Evolutionary conservation across 148 eudicot genomes (phyloP).

Genomic region (Rhododendron ferrugineum): DNA sequence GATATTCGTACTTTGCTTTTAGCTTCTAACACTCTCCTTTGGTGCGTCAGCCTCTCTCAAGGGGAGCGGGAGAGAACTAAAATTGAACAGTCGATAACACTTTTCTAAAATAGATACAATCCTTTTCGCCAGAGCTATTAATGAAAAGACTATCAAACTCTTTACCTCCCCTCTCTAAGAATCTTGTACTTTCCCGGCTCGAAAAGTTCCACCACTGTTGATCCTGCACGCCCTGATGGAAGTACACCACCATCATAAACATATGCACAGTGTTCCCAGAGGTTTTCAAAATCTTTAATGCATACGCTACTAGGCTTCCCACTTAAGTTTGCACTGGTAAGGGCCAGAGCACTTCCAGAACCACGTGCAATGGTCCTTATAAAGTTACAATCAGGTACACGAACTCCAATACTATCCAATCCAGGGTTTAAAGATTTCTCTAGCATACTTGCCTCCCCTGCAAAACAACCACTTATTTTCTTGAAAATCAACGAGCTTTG

Average conservation of each 20-base stretch:
- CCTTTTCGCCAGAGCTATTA: background rate
- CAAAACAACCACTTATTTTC: constrained; percentile 8
- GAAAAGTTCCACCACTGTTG: constrained; percentile 77
- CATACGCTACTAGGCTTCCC: constrained; percentile 83
- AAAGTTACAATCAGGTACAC: constrained; percentile 77
- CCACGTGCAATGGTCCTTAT: constrained; percentile 67
- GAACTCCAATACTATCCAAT: constrained; percentile 67
- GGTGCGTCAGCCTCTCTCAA: background rate
- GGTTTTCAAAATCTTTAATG: constrained; percentile 60
- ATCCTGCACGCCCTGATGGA: constrained; percentile 89
- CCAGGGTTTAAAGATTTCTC: constrained; percentile 88
- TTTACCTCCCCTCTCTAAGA: constrained; percentile 83
- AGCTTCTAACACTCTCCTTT: background rate
- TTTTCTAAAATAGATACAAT: background rate
- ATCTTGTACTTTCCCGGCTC: constrained; percentile 64
- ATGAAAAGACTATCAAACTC: background rate
- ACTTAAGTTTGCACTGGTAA: constrained; percentile 91
- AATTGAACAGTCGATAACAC: background rate
- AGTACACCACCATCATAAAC: constrained; percentile 79
- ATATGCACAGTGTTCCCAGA: constrained; percentile 83
- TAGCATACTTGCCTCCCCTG: constrained; percentile 81
- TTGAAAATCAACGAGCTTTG: background rate
- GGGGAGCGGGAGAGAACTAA: background rate
- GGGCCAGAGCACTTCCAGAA: constrained; percentile 80
- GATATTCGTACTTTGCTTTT: too few species aligned